A percentile compares a stretch with the other conserved stretches of the same genome.
Evolutionary conservation across 1,139 yeast genomes (phyloP).

Genomic region (Geotrichum bryndzae): DNA sequence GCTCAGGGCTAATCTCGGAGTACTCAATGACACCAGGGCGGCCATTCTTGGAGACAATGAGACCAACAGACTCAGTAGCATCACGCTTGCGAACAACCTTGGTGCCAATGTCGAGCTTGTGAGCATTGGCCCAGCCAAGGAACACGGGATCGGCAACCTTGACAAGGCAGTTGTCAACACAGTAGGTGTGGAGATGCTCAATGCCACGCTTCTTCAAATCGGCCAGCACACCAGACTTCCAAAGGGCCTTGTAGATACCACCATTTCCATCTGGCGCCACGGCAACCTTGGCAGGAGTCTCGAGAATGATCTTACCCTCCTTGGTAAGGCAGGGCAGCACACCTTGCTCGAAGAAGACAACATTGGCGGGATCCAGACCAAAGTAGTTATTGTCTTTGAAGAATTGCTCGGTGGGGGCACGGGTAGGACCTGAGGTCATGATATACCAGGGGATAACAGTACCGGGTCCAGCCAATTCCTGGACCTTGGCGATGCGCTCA

Average conservation of each 20-base stretch:
- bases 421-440: slow-evolving; percentile 93
- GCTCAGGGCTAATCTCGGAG: slow-evolving; percentile 74
- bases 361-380: slow-evolving; percentile 56
- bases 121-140: slow-evolving; percentile 74
- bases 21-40: slow-evolving; percentile 92
- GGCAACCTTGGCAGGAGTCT: slow-evolving; percentile 50
- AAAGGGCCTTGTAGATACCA: slow-evolving; percentile 83
- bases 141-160: slow-evolving; percentile 93
- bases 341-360: slow-evolving; percentile 88
- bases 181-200: slow-evolving; percentile 90
- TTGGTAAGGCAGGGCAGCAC: slow-evolving; percentile 81
- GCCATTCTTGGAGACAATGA: slow-evolving; percentile 61
- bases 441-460: slow-evolving; percentile 70
- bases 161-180: slow-evolving; percentile 91
- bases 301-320: slow-evolving; percentile 69
- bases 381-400: slow-evolving; percentile 59
- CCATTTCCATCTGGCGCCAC: slow-evolving; percentile 98
- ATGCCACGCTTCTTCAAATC: slow-evolving; percentile 68
- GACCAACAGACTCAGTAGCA: slow-evolving; percentile 84
- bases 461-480: slow-evolving; percentile 44
- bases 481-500: slow-evolving; percentile 66
- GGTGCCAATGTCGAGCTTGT: slow-evolving; percentile 68
- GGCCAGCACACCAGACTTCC: slow-evolving; percentile 54
- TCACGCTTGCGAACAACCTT: slow-evolving; percentile 92
- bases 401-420: slow-evolving; percentile 65